Base-by-base conservation (phyloP, 257 asterid species). In the Petunia axillaris region DNA sequence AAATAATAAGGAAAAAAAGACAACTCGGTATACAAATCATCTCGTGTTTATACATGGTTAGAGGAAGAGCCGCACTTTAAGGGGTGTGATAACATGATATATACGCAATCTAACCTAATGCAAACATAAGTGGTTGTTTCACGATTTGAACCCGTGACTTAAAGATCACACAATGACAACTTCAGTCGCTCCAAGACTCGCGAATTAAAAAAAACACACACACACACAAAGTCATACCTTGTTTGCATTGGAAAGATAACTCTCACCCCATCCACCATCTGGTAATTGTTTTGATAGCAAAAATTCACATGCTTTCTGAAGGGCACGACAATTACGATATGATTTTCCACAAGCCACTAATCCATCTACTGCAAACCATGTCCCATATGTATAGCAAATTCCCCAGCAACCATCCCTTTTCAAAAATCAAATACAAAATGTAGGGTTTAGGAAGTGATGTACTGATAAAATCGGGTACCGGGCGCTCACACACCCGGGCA, bases 241-340 rank as follows among this genome's bases (percentile, higher is more conserved):
- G 10, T 79, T 84, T 46, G 87, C 35, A 83, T 84, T 53, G 0
- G 95, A 91, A 48, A 85, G 89, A 15, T 87, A 85, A 60, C 93
- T 91, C 65, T 91, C 95, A 2, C 95, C 90, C 94, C 95, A 91
- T 14, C 93, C 92, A 60, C 91, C 93, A 80, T 85, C 90, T 0
- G 75, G 50, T 8, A 85, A 55, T 43, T 91, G 93, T 43, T 83
- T 87, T 0, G 89, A 84, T 8, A 91, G 57, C 38, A 91, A 48
- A 79, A 91, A 91, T 0, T 76, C 13, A 37, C 89, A 83, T 0
- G 89, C 90, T 46, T 86, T 90, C 8, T 87, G 59, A 0, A 88
- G 39, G 0, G 82, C 8, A 1, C 38, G 48, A 57, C 83, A 81
- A 4, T 84, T 88, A 0, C 71, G 40, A 36, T 78, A 88, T 15